A percentile compares a stretch with the other conserved stretches of the same genome.
phyloP scores from a whole-genome alignment of 177 flowering plant genomes.

The Vitis hybrid region DNA sequence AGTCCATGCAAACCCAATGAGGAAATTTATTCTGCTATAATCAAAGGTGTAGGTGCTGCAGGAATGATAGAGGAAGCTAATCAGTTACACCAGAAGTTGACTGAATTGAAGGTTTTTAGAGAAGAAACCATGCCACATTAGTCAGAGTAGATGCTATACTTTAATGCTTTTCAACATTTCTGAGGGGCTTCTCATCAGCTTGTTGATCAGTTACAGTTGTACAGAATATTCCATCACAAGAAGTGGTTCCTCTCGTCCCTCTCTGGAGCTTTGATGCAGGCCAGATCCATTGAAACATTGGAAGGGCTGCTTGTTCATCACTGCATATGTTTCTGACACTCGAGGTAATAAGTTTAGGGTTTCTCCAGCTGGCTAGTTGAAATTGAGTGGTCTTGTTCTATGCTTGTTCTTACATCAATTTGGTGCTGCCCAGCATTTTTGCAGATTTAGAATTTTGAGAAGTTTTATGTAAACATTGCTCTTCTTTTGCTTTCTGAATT shows the following conservation, averaged over 20 bases:
- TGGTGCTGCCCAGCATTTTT: background rate
- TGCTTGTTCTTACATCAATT: background rate
- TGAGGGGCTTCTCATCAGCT: background rate
- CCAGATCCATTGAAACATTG: background rate
- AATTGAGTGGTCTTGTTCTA: background rate
- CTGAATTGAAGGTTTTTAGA: constrained; percentile 46
- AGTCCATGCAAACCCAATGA: constrained; percentile 43
- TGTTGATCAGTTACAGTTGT: constrained; percentile 4
- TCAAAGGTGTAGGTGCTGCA: constrained; percentile 53
- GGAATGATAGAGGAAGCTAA: constrained; percentile 72
- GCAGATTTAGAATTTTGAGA: background rate
- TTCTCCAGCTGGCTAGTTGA: background rate
- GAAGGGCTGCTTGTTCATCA: background rate
- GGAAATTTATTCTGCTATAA: constrained; percentile 32
- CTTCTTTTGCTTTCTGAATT: background rate
- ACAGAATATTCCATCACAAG: background rate
- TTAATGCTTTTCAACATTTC: background rate
- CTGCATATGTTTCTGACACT: background rate
- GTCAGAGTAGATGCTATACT: background rate
- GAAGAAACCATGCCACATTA: constrained; percentile 12
- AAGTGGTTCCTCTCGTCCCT: background rate
- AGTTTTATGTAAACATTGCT: background rate
- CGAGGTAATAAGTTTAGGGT: background rate
- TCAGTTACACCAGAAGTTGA: constrained; percentile 49
- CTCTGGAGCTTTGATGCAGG: background rate